Evolutionary conservation across 257 asterid genomes (phyloP).

Genomic region (Lycium barbarum): DNA sequence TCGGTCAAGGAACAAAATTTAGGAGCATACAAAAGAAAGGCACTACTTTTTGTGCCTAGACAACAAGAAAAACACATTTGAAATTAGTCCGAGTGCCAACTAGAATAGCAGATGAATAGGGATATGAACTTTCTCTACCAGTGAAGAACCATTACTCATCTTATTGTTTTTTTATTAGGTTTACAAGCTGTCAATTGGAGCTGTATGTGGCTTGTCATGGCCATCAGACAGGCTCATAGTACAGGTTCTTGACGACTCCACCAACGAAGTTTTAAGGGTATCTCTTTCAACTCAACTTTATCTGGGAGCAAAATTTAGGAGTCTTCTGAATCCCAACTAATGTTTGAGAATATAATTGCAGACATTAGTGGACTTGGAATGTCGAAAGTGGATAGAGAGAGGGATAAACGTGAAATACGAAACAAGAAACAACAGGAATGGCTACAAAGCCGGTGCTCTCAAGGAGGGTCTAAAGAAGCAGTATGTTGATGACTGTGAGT

Average conservation of each 20-base stretch:
- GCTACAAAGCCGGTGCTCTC: constrained; percentile 95
- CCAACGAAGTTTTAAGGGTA: constrained; percentile 79
- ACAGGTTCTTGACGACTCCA: constrained; percentile 92
- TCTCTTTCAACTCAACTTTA: constrained; percentile 32
- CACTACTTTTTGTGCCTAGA: not conserved
- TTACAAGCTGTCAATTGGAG: constrained; percentile 90
- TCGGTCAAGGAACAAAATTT: constrained; percentile 6
- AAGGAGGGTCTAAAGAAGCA: constrained; percentile 79
- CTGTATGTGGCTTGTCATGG: constrained; percentile 79
- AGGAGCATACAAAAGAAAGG: constrained; percentile 14
- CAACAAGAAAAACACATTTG: not conserved
- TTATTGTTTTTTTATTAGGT: constrained; percentile 56
- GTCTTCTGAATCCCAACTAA: constrained; percentile 16
- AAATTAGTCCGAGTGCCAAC: constrained; percentile 1
- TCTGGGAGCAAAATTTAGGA: constrained; percentile 13
- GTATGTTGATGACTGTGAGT: constrained; percentile 81
- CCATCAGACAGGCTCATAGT: constrained; percentile 76
- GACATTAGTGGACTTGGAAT: constrained; percentile 75
- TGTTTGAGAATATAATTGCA: constrained; percentile 42
- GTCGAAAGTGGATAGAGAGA: constrained; percentile 65
- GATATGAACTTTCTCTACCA: constrained; percentile 20
- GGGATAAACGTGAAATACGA: constrained; percentile 83
- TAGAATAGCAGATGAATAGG: not conserved
- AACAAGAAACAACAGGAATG: constrained; percentile 90
- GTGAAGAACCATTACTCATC: constrained; percentile 16